Base-by-base conservation (phyloP, 176 grass and related monocot genomes). In the Carex pumila region DNA sequence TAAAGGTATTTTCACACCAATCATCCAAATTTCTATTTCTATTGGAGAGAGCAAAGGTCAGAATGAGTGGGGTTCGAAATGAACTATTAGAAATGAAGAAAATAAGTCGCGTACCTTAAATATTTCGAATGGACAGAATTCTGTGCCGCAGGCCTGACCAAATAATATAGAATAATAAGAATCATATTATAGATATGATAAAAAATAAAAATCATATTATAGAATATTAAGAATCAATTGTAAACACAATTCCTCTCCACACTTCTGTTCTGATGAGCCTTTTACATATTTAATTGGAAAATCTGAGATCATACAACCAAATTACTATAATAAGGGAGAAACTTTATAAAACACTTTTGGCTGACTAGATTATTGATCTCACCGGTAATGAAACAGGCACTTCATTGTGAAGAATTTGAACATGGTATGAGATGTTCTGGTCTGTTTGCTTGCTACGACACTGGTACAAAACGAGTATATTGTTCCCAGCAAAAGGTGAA, bases 321-420 rank as follows among this genome's bases (percentile, higher is more conserved):
- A 59, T 61, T 17, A 54, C 10, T 53, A 78, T 57, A 18, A 57
- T 12, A 50, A 32, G 19, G 22, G 73, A 2, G 31, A 78, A 0
- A 73, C 17, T 34, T 32, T 57, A 32, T 1, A 75, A 47, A 76
- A 13, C 30, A 66, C 4, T 55, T 83, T 17, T 31, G 79, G 57
- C 59, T 0, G 21, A 63, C 61, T 25, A 81, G 39, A 47, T 64
- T 65, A 10, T 66, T 22, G 79, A 81, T 85, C 86, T 89, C 91
- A 94, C 93, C n/a, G 81, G 89, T 92, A 99, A 86, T 18, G 96
- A 88, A 83, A 95, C 83, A 75, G 96, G 93, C 45, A 77, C 80
- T 89, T 99, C 96, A 43, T 99, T 99, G 85, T 99, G 96, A 65
- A 99, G 52, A 87, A 95, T 91, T 88, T 92, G 96, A 84, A 99